phyloP scores from a whole-genome alignment of 164 flowering plant species.

The Nelumbo lutea region DNA sequence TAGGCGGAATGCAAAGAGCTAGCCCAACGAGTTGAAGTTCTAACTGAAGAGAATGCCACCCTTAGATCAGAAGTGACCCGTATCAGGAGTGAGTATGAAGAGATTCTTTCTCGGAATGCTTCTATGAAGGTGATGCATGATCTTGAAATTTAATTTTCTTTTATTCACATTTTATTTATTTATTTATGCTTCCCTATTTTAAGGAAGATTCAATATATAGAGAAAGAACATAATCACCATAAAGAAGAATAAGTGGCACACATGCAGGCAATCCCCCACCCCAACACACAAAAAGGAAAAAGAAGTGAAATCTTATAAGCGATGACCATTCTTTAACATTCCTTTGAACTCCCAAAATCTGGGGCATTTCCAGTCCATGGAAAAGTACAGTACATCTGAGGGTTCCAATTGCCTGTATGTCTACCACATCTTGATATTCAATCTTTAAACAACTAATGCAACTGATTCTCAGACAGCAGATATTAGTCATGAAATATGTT shows the following conservation, averaged over 20 bases:
- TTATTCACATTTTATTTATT: too few species aligned
- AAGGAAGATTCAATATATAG: not conserved
- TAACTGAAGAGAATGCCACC: conserved; percentile 74
- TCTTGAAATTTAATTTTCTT: too few species aligned
- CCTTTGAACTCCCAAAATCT: not conserved
- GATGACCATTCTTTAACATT: not conserved
- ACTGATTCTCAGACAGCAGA: too few species aligned
- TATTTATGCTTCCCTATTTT: not conserved
- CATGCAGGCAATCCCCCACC: not conserved
- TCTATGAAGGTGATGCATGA: conserved; percentile 64
- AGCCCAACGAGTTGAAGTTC: conserved; percentile 70
- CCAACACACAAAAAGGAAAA: too few species aligned
- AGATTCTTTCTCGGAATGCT: conserved; percentile 66
- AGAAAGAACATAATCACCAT: not conserved
- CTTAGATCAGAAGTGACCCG: conserved; percentile 68
- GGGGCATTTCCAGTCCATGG: too few species aligned
- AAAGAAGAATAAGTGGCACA: not conserved
- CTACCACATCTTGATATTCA: not conserved
- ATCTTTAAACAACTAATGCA: not conserved
- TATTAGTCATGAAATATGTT: not conserved
- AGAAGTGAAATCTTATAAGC: too few species aligned
- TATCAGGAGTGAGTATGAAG: conserved; percentile 70
- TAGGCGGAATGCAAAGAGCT: conserved; percentile 97
- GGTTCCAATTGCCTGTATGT: not conserved
- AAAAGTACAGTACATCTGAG: not conserved